Evolutionary conservation across 768 basidiomycete genomes (phyloP).

Genomic region (Tephrocybe rancida): DNA sequence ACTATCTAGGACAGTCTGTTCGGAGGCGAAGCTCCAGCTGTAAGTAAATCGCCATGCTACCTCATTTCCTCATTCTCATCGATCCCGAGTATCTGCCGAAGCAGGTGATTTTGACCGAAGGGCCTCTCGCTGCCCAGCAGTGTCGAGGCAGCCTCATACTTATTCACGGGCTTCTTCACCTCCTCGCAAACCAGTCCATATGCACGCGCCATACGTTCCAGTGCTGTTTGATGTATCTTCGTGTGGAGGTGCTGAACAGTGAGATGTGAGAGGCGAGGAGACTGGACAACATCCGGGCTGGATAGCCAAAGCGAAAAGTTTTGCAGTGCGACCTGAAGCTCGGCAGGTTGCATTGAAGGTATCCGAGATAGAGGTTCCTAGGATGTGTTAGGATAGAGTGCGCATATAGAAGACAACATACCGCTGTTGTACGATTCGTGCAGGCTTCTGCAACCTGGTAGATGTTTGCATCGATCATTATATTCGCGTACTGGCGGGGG

Average conservation of each 20-base stretch:
- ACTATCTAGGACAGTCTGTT: no score
- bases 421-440: constrained; percentile 38
- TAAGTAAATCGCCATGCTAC: no score
- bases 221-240: constrained; percentile 75
- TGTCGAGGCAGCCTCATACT: constrained; percentile 91
- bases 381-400: not conserved
- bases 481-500: constrained; percentile 54
- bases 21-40: no score
- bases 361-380: constrained; percentile 77
- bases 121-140: constrained; percentile 82
- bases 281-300: constrained; percentile 76
- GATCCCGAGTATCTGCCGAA: constrained; percentile 81
- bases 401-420: constrained; percentile 25
- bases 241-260: constrained; percentile 65
- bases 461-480: constrained; percentile 59
- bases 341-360: constrained; percentile 62
- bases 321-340: constrained; percentile 63
- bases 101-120: constrained; percentile 73
- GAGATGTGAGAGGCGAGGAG: constrained; percentile 77
- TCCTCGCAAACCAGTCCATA: constrained; percentile 79
- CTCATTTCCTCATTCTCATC: constrained; percentile 38
- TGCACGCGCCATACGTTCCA: constrained; percentile 65
- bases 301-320: constrained; percentile 88
- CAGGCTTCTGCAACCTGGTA: constrained; percentile 46
- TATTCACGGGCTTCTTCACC: constrained; percentile 73